Evolutionary conservation across 805 yeast genomes (phyloP).

Genomic region (Alloascoidea africana): DNA sequence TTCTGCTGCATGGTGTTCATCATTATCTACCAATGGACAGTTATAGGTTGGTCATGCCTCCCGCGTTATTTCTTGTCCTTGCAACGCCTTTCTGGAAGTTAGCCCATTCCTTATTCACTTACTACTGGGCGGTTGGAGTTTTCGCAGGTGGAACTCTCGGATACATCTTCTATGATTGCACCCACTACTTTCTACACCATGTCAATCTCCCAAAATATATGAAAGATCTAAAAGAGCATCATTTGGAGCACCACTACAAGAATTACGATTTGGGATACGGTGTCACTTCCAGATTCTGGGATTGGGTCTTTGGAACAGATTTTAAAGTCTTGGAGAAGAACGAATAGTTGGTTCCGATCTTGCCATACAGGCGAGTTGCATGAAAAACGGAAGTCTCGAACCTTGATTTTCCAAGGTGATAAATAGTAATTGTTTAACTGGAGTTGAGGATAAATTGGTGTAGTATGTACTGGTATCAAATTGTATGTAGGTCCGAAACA

Average conservation of each 20-base stretch:
- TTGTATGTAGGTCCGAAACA: too few relatives aligned
- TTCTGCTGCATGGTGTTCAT: slow-evolving; percentile 88
- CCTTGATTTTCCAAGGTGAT: too few relatives aligned
- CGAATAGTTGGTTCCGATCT: too few relatives aligned
- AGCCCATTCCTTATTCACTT: slow-evolving; percentile 68
- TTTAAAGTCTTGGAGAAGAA: too few relatives aligned
- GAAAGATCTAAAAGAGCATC: slow-evolving; percentile 75
- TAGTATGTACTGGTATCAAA: too few relatives aligned
- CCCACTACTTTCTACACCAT: slow-evolving; percentile 93
- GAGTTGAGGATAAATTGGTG: too few relatives aligned
- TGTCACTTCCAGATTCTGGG: slow-evolving; percentile 92
- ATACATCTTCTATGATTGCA: slow-evolving; percentile 78
- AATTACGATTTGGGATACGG: slow-evolving; percentile 96
- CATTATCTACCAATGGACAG: slow-evolving; percentile 97
- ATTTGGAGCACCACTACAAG: slow-evolving; percentile 94
- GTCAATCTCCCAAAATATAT: slow-evolving; percentile 61
- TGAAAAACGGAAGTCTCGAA: too few relatives aligned
- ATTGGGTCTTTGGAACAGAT: slow-evolving; percentile 74
- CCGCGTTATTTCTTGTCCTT: slow-evolving; percentile 59
- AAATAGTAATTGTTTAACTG: too few relatives aligned
- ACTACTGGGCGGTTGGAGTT: slow-evolving; percentile 74
- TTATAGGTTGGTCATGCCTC: slow-evolving; percentile 90
- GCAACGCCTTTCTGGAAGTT: slow-evolving; percentile 70
- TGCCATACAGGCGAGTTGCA: too few relatives aligned
- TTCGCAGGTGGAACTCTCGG: slow-evolving; percentile 96